phyloP scores from a whole-genome alignment of 2,329 filamentous ascomycete genomes.

The Daldinia sp. region DNA sequence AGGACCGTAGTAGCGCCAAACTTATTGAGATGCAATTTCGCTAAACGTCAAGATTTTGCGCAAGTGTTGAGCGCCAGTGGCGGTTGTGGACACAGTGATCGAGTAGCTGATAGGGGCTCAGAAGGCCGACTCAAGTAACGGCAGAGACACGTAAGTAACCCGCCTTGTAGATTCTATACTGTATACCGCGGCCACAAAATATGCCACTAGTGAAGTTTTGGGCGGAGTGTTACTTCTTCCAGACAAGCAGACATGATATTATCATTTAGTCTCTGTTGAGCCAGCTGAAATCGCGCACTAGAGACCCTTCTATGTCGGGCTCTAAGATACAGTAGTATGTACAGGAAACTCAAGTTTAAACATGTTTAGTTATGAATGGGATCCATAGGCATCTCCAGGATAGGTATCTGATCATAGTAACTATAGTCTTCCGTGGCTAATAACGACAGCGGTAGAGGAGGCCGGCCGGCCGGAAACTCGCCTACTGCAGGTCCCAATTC shows the following conservation, averaged over 20 bases:
- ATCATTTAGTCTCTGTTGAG: not conserved
- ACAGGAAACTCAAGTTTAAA: too few species aligned
- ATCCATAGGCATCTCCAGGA: not conserved
- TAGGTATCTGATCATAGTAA: not conserved
- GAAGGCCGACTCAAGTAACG: not conserved
- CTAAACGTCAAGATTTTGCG: conserved; percentile 4
- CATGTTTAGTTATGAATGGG: too few species aligned
- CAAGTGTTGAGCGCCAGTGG: conserved; percentile 6
- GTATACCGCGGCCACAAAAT: not conserved
- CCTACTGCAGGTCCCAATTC: conserved; percentile 18
- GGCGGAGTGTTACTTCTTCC: not conserved
- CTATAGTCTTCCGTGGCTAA: not conserved
- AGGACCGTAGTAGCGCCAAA: not conserved
- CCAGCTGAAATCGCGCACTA: not conserved
- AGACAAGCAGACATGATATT: not conserved
- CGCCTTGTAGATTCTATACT: not conserved
- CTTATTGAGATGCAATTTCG: conserved; percentile 1
- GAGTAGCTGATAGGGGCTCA: not conserved
- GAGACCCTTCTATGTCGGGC: not conserved
- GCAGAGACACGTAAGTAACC: not conserved
- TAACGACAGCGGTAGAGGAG: not conserved
- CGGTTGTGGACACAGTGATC: conserved; percentile 2
- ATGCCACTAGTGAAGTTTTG: not conserved
- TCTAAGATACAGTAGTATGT: too few species aligned
- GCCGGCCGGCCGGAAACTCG: not conserved